Evolutionary conservation across 148 eudicot genomes (phyloP), one percentile per base, ranked within the genome.

Genomic region (Amaranthus hypochondriacus): DNA sequence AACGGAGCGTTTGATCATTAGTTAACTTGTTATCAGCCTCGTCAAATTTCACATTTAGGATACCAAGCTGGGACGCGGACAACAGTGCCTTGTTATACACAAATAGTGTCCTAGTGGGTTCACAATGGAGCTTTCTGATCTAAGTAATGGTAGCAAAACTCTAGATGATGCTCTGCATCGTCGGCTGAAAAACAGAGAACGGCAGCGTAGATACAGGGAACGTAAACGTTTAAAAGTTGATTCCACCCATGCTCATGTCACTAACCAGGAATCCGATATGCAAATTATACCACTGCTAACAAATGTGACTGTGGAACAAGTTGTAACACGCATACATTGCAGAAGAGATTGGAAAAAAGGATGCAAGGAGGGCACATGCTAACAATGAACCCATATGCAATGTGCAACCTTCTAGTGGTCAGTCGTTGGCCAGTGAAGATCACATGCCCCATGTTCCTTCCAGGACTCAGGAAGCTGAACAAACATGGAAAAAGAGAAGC

Each of bases 161-260:
- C 77, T 77, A 70, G 80, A 79, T 65, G 98, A 93, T 46, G 72
- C 80, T 39, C 82, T 91, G 86, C 68, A 79, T 64, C 95, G 90
- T 9, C 86, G 97, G 74, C 44, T 88, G 73, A 91, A 94, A 77
- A 91, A 89, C 75, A 83, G 98, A 59, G 98, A 94, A 80, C 86
- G 95, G 15, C 98, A 94, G 71, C 98, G 98, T 56, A 91, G 98
- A 79, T 93, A 93, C 80, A 89, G 98, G 85, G 91, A 86, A 47
- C 80, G 96, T 18, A 93, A 93, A 77, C 91, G 98, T 47, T 87
- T 88, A n/a, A 79, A 84, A 80, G 79, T 82, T 46, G 86, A 80
- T 67, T 74, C 48, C 73, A 81, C 73, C 78, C 78, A 79, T 58
- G 76, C 53, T 69, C 18, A 50, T 62, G 68, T 55, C 61, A 28